Evolutionary conservation across 805 yeast species (phyloP).

Genomic region (Suhomyces emberorum): DNA sequence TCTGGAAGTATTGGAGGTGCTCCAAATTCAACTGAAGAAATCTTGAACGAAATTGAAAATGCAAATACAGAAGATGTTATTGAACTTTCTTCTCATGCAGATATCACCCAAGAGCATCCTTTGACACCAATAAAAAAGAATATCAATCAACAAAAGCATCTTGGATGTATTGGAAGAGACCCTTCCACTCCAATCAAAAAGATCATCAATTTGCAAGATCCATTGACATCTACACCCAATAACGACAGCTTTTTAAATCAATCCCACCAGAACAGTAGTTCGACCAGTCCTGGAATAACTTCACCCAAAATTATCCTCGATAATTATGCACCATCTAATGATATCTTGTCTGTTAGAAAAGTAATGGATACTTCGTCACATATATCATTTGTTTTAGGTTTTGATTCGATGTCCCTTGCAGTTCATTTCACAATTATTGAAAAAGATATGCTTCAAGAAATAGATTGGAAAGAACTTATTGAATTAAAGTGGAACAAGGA

Average conservation of each 20-base stretch:
- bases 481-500: constrained; percentile 72
- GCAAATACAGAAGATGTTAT: constrained; percentile 38
- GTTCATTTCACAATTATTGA: constrained; percentile 86
- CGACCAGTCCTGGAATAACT: constrained; percentile 3
- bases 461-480: constrained; percentile 89
- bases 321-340: constrained; percentile 28
- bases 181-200: constrained; percentile 31
- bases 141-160: background rate
- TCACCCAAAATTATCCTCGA: constrained; percentile 36
- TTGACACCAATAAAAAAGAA: constrained; percentile 27
- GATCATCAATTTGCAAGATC: constrained; percentile 3
- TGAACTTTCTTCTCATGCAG: constrained; percentile 18
- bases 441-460: constrained; percentile 73
- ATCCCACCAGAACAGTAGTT: constrained; percentile 3
- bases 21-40: constrained; percentile 26
- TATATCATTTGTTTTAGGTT: constrained; percentile 77
- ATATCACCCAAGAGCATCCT: constrained; percentile 22
- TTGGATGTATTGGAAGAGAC: no score
- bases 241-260: constrained; percentile 7
- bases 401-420: constrained; percentile 63
- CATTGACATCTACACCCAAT: constrained; percentile 14
- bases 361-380: constrained; percentile 53
- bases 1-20: constrained; percentile 12
- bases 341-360: constrained; percentile 35
- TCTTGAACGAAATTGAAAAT: constrained; percentile 37